These are phyloP conservation scores for Picochlorum sp. DNA, from an alignment of 139 green algal species.

Conservation along the genomic window DNA sequence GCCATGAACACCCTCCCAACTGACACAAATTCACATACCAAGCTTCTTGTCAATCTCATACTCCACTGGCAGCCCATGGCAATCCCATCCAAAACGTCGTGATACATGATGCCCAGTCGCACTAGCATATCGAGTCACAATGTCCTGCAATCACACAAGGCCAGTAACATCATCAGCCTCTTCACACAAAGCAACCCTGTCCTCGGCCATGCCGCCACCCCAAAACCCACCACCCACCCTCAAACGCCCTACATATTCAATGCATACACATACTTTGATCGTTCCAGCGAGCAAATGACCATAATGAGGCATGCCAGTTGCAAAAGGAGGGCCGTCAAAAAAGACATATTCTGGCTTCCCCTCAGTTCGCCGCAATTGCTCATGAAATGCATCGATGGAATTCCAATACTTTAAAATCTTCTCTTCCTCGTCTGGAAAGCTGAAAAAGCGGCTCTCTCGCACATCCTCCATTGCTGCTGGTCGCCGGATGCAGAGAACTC, in stretches of 20 bases:
- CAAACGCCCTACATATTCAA: background rate
- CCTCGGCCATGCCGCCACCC: background rate
- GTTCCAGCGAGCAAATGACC: slow-evolving; percentile 97
- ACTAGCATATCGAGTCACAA: slow-evolving; percentile 92
- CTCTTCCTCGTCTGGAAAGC: slow-evolving; percentile 84
- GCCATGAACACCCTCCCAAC: background rate
- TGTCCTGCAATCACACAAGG: slow-evolving; percentile 57
- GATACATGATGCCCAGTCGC: slow-evolving; percentile 82
- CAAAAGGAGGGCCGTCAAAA: slow-evolving; percentile 97
- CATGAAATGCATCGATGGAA: slow-evolving; percentile 66
- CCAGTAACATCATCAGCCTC: background rate
- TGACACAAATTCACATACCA: slow-evolving; percentile 33
- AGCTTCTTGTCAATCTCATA: slow-evolving; percentile 99
- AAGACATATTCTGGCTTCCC: slow-evolving; percentile 93
- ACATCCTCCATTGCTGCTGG: slow-evolving; percentile 38
- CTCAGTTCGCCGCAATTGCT: slow-evolving; percentile 79
- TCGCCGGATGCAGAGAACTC: too few relatives aligned
- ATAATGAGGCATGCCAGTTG: slow-evolving; percentile 97
- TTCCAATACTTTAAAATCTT: slow-evolving; percentile 77
- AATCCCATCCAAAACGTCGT: slow-evolving; percentile 94
- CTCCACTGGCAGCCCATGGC: slow-evolving; percentile 97
- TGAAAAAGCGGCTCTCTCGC: slow-evolving; percentile 57
- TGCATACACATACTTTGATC: slow-evolving; percentile 69
- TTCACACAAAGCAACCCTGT: background rate
- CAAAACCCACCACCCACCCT: too few relatives aligned